phyloP scores from a whole-genome alignment of 768 basidiomycete genomes.

The Serendipita sp. region DNA sequence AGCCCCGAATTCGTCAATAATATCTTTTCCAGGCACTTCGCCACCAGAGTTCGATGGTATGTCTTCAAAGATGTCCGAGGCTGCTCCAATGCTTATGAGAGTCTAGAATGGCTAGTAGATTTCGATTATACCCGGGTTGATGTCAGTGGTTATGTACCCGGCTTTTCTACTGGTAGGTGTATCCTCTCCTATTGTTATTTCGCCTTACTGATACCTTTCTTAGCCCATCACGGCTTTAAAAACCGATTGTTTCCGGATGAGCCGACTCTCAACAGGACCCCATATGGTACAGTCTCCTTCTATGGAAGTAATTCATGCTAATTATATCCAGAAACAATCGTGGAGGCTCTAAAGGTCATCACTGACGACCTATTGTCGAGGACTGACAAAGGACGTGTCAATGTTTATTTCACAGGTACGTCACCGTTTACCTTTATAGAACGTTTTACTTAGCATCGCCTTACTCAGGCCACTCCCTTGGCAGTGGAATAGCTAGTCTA shows the following conservation, averaged over 20 bases:
- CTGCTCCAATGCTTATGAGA: not conserved
- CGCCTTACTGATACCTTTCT: not conserved
- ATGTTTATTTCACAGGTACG: conserved; percentile 2
- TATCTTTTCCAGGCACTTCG: conserved; percentile 5
- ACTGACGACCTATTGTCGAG: not conserved
- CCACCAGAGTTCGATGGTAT: conserved; percentile 11
- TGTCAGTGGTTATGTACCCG: conserved; percentile 8
- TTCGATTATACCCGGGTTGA: conserved; percentile 9
- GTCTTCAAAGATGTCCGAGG: not conserved
- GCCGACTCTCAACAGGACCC: conserved; percentile 1
- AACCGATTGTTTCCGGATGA: conserved; percentile 10
- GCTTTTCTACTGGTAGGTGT: not conserved
- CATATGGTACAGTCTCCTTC: not conserved
- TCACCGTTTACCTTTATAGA: not conserved
- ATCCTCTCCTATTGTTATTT: not conserved
- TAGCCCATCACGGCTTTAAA: conserved; percentile 10
- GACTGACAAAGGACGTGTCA: not conserved
- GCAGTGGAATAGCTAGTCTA: conserved; percentile 13
- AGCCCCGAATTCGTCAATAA: not conserved
- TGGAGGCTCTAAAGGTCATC: not conserved
- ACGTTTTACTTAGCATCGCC: not conserved
- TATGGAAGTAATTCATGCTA: not conserved
- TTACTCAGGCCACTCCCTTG: conserved; percentile 11
- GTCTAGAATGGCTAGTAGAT: conserved; percentile 13
- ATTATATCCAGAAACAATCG: not conserved